These are phyloP conservation scores for Elaphomyces granulatus DNA, from an alignment of 495 filamentous ascomycete species.

Conservation along the genomic window DNA sequence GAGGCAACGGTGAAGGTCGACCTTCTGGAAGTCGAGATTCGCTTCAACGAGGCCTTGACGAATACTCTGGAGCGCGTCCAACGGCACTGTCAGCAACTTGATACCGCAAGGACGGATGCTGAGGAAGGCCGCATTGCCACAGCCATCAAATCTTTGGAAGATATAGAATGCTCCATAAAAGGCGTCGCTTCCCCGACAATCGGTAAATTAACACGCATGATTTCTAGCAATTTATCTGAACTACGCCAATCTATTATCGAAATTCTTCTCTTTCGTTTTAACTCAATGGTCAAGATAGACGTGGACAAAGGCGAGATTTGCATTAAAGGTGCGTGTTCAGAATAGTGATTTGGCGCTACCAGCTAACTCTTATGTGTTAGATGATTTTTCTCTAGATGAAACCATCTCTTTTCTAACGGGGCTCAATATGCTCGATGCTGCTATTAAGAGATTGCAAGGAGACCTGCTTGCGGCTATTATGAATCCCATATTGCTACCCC, in stretches of 20 bases:
- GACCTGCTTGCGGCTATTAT: conserved; percentile 19
- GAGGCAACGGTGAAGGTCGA: conserved; percentile 55
- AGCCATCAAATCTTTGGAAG: conserved; percentile 43
- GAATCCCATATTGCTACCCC: conserved; percentile 21
- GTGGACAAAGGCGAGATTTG: conserved; percentile 29
- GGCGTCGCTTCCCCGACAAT: conserved; percentile 21
- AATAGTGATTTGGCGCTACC: not conserved
- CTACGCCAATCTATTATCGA: conserved; percentile 23
- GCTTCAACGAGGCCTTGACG: conserved; percentile 57
- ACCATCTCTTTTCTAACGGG: conserved; percentile 19
- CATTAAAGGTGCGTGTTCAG: conserved; percentile 22
- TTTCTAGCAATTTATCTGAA: conserved; percentile 18
- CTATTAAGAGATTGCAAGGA: conserved; percentile 23
- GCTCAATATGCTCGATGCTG: conserved; percentile 21
- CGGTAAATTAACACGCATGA: conserved; percentile 26
- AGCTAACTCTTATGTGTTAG: conserved; percentile 5
- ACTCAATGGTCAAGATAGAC: conserved; percentile 41
- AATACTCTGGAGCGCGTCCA: conserved; percentile 46
- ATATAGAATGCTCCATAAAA: conserved; percentile 31
- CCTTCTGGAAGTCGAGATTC: conserved; percentile 59
- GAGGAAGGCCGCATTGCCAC: conserved; percentile 33
- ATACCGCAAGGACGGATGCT: conserved; percentile 35
- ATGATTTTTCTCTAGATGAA: conserved; percentile 15
- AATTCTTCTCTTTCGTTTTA: conserved; percentile 27
- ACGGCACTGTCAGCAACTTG: conserved; percentile 24